phyloP scores from a whole-genome alignment of 768 basidiomycete genomes.

The Boletus vermiculosoides region DNA sequence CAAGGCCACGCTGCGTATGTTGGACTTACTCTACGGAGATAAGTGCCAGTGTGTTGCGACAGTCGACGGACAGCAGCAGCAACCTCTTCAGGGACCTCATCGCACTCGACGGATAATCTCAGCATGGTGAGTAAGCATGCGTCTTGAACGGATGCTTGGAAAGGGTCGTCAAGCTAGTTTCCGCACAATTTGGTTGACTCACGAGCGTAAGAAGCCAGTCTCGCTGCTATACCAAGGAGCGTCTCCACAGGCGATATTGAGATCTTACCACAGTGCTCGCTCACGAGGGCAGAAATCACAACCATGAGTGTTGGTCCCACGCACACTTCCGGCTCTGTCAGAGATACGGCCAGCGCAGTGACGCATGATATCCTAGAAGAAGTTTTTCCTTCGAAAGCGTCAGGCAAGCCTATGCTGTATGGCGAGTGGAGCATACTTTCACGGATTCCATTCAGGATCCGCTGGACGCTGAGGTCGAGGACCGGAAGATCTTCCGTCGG shows the following conservation, averaged over 20 bases:
- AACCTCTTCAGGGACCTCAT: constrained; percentile 49
- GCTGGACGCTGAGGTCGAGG: constrained; percentile 57
- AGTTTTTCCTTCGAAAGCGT: constrained; percentile 35
- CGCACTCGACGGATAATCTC: constrained; percentile 58
- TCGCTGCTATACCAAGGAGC: constrained; percentile 44
- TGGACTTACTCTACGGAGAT: constrained; percentile 55
- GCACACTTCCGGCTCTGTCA: constrained; percentile 38
- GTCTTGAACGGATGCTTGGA: constrained; percentile 68
- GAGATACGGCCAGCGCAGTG: constrained; percentile 44
- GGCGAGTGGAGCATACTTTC: constrained; percentile 41
- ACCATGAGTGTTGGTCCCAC: constrained; percentile 63
- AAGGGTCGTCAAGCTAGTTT: neutral
- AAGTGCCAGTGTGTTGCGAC: constrained; percentile 44
- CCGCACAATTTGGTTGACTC: constrained; percentile 28
- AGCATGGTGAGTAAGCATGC: constrained; percentile 71
- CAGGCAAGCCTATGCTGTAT: constrained; percentile 6
- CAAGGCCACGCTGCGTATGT: neutral
- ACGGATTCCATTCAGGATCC: constrained; percentile 48
- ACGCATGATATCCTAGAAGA: constrained; percentile 45
- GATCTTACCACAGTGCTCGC: constrained; percentile 54
- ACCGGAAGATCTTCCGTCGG: constrained; percentile 38
- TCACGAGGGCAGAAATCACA: constrained; percentile 65
- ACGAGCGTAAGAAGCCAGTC: constrained; percentile 46
- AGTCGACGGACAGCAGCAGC: constrained; percentile 42
- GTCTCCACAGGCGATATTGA: constrained; percentile 50